Base-by-base conservation (phyloP, 2,329 filamentous ascomycete genomes). In the Aspergillus terreus region DNA sequence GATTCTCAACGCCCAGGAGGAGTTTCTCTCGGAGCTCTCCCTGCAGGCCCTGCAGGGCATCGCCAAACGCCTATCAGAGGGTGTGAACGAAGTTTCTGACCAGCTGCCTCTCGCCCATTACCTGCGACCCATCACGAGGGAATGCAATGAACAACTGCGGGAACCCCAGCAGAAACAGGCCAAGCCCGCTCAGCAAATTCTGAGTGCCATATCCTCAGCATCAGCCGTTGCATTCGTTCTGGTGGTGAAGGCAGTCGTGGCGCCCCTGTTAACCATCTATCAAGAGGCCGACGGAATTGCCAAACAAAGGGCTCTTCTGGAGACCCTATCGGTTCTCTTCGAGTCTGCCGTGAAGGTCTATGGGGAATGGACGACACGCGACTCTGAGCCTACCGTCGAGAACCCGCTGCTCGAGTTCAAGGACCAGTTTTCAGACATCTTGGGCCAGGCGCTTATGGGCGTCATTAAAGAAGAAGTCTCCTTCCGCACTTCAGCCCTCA, bases 131-230 rank as follows among this genome's bases (percentile, higher is more conserved):
- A 78, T 87, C 52, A 80, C 80, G 43, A 84, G 84, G 59, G 85
- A 87, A 68, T 86, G 84, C 63, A 82, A 85, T 53, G 82, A 87
- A 55, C 83, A 86, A 60, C 72, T 87, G 4, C 82, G 83, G 59
- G 84, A 87, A 62, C 84, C 85, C 6, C 83, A 84, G 42, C 84
- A 84, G 4, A 86, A 86, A 63, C 82, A 87, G 62, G 85, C 84
- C 3, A 82, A 82, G 60, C 83, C 83, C 9, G 78, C 83, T 3
- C 82, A 82, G 15, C 78, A 81, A 23, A 85, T 87, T 15, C 63
- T 87, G 14, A 72, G 77, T 35, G 78, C 78, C 6, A 69, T 85
- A 10, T 78, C 82, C 1, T 74, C 78, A 43, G 78, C 82, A 5
- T 83, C 82, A 15, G 67, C 76, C 1, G 66, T 76, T 15, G 76